Conservation (phyloP, 1,139 yeast genomes). For the Arxiozyma heterogenica region DNA sequence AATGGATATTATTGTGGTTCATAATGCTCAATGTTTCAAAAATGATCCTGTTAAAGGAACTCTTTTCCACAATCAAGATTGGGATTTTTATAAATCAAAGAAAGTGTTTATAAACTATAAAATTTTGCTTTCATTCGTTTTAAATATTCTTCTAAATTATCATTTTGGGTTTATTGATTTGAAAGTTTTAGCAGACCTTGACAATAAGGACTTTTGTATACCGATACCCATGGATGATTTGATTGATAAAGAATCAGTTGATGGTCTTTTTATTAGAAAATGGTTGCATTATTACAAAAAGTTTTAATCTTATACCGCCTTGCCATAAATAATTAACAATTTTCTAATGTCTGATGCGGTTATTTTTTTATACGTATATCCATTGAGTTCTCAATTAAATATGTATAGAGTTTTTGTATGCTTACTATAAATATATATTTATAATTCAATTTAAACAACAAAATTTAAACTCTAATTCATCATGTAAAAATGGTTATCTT, state of each 20-base stretch:
- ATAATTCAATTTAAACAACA: too few relatives aligned
- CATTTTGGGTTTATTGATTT: conserved; percentile 44
- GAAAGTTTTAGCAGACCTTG: conserved; percentile 23
- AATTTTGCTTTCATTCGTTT: conserved; percentile 31
- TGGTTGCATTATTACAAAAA: conserved; percentile 30
- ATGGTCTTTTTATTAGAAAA: conserved; percentile 24
- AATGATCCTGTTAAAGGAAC: conserved; percentile 16
- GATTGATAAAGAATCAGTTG: conserved; percentile 15
- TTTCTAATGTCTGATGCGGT: background rate
- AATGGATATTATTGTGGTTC: conserved; percentile 26
- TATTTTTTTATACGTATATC: too few relatives aligned
- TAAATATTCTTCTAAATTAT: conserved; percentile 36
- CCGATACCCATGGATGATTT: conserved; percentile 22
- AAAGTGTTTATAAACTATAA: conserved; percentile 33
- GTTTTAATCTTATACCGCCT: conserved; percentile 12
- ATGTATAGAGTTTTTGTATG: background rate
- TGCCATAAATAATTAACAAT: background rate
- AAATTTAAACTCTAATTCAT: too few relatives aligned
- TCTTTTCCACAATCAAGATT: conserved; percentile 14
- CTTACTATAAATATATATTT: background rate
- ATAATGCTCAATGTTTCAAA: conserved; percentile 22
- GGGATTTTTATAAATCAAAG: conserved; percentile 26
- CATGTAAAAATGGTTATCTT: too few relatives aligned
- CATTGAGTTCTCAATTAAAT: background rate
- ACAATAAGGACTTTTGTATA: conserved; percentile 19